phyloP scores from a whole-genome alignment of 768 basidiomycete species.

The Chlorophyllum brunneum region DNA sequence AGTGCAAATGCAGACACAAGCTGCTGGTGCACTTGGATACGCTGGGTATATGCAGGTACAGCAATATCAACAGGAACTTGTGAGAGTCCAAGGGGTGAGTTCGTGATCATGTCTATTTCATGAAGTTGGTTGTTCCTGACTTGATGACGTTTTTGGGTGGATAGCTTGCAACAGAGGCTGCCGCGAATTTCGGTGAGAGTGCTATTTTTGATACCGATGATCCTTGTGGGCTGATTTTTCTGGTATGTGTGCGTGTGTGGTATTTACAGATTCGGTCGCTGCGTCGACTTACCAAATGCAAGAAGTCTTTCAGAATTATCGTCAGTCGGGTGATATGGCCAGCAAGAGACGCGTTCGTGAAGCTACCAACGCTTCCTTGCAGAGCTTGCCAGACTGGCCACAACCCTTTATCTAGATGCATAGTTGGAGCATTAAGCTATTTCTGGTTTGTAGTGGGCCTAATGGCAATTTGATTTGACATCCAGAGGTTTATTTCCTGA shows the following conservation, averaged over 20 bases:
- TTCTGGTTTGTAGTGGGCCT: not conserved
- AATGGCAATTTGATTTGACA: too few species aligned
- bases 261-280: slow-evolving; percentile 50
- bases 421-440: too few species aligned
- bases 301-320: slow-evolving; percentile 69
- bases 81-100: slow-evolving; percentile 58
- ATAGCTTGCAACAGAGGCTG: slow-evolving; percentile 56
- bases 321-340: slow-evolving; percentile 66
- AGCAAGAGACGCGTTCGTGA: slow-evolving; percentile 77
- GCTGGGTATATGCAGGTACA: slow-evolving; percentile 39
- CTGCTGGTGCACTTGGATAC: slow-evolving; percentile 18
- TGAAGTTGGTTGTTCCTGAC: slow-evolving; percentile 2
- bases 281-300: slow-evolving; percentile 75
- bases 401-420: slow-evolving; percentile 21
- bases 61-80: slow-evolving; percentile 52
- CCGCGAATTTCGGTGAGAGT: slow-evolving; percentile 41
- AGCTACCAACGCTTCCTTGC: slow-evolving; percentile 71
- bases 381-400: slow-evolving; percentile 75
- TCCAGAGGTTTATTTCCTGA: too few species aligned
- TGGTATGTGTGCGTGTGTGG: not conserved
- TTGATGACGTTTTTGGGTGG: slow-evolving; percentile 1
- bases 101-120: slow-evolving; percentile 4
- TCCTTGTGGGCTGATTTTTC: not conserved
- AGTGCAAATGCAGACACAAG: slow-evolving; percentile 29
- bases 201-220: not conserved